Percentiles rank a stretch among this genome's conserved stretches.
Conservation (phyloP, 2,329 filamentous ascomycete genomes). For the Fusarium sp. region DNA sequence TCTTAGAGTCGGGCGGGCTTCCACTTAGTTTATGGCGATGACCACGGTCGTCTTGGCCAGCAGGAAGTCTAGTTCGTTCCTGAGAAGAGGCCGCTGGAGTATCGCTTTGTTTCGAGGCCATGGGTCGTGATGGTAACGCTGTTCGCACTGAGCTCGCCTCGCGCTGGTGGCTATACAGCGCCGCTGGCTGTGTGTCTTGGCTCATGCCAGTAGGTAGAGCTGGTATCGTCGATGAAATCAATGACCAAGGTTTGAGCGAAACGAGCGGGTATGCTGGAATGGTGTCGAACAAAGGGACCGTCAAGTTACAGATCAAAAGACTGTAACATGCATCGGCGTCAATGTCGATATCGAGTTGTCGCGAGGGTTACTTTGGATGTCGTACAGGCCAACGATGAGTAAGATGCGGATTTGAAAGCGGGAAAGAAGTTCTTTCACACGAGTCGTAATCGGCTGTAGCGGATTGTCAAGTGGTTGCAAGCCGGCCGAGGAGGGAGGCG, state of each 20-base stretch:
- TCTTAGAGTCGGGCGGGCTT: conserved; percentile 48
- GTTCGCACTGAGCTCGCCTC: conserved; percentile 54
- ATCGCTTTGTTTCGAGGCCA: conserved; percentile 53
- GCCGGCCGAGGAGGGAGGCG: conserved; percentile 44
- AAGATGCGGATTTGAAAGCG: conserved; percentile 24
- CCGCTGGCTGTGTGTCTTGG: conserved; percentile 48
- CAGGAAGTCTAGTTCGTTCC: conserved; percentile 44
- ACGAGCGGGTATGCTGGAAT: conserved; percentile 11
- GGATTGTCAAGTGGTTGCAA: conserved; percentile 41
- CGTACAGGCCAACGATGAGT: conserved; percentile 18
- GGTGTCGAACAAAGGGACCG: conserved; percentile 23
- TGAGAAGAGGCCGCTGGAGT: conserved; percentile 32
- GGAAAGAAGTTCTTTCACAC: conserved; percentile 28
- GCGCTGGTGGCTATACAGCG: conserved; percentile 50
- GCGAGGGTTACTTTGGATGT: conserved; percentile 17
- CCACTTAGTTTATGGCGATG: conserved; percentile 44
- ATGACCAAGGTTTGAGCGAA: conserved; percentile 10
- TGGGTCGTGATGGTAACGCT: conserved; percentile 57
- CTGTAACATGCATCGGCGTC: conserved; percentile 43
- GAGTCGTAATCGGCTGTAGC: conserved; percentile 39
- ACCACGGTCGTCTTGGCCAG: conserved; percentile 43
- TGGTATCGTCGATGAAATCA: conserved; percentile 12
- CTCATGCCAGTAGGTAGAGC: conserved; percentile 51
- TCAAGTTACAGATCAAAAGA: conserved; percentile 33
- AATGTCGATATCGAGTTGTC: conserved; percentile 24